Percentiles rank a stretch among this genome's conserved stretches.
Conservation (phyloP, 345 rosid species). For the Hibiscus mutabilis region DNA sequence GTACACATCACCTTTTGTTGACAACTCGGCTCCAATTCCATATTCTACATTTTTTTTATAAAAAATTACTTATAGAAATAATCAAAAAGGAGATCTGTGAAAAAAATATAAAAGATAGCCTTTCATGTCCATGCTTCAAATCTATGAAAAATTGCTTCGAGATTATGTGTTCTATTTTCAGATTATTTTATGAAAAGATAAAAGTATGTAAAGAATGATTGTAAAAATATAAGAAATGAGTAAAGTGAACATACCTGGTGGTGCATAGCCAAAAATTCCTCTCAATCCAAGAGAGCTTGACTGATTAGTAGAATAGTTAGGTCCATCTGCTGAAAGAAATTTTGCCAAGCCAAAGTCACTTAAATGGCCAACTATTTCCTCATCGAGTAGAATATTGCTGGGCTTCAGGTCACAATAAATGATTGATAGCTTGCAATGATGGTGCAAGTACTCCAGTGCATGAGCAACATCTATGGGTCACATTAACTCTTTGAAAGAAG, state of each 20-base stretch:
- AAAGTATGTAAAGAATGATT: no score
- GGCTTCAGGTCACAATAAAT: conserved; percentile 19
- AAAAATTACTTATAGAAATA: background rate
- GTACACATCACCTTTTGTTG: conserved; percentile 24
- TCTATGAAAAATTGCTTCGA: no score
- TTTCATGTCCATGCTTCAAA: no score
- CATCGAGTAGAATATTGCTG: conserved; percentile 12
- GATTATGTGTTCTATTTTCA: no score
- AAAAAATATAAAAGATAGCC: no score
- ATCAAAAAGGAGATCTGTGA: no score
- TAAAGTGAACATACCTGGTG: conserved; percentile 15
- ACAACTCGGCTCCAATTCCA: conserved; percentile 17
- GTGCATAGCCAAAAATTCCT: conserved; percentile 18
- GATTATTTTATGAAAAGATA: no score
- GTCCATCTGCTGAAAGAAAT: background rate
- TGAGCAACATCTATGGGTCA: conserved; percentile 9
- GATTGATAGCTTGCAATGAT: background rate
- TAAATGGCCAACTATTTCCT: background rate
- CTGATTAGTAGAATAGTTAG: background rate
- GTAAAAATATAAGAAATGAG: background rate
- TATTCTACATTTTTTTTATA: conserved; percentile 18
- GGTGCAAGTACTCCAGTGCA: conserved; percentile 16
- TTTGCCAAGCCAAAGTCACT: conserved; percentile 4
- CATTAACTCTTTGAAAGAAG: background rate
- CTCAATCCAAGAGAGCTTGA: conserved; percentile 10